Base-by-base conservation (phyloP, 2,329 filamentous ascomycete species). In the Stemphylium beticola region DNA sequence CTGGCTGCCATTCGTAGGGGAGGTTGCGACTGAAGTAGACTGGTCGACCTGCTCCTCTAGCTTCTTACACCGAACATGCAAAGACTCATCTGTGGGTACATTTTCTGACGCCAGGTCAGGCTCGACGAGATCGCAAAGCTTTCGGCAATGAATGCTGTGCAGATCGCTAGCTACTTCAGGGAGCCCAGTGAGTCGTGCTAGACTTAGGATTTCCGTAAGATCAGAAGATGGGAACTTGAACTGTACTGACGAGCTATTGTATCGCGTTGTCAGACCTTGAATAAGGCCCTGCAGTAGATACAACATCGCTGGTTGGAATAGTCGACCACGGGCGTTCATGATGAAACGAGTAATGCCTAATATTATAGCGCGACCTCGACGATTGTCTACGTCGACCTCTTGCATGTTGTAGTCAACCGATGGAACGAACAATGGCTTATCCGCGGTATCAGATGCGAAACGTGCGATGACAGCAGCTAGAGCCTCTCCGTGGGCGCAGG, bases 91-190 rank as follows among this genome's bases (percentile, higher is more conserved):
- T 2, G 63, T 65, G 4, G 67, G 60, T 3, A 67, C n/a, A 7
- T 52, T 40, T n/a, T 44, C 22, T 7, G 51, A 6, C 3, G 31
- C 37, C 14, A 20, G 11, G 3, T 56, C 31, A 8, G 58, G 38
- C 2, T 31, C 45, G 1, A 64, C 38, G 15, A 67, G 53, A 15
- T 60, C 55, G 44, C 66, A 69, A 12, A 76, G 52, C 14, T 65
- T 57, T 17, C 61, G 46, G 52, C 73, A 65, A 61, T 70, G 67
- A 51, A 64, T 26, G 56, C 63, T 67, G 39, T 66, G 70, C 20
- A 77, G 70, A 56, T 80, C 78, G 4, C 72, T 72, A 9, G 75
- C 74, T 36, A 80, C 69, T 46, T 81, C 79, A 2, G 78, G 76
- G 20, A 80, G 57, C 9, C 74, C 76, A 4, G 75, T 64, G 24